Evolutionary conservation across 345 rosid species (phyloP), one percentile per base, ranked within the genome.

Genomic region (Hibiscus syriacus): DNA sequence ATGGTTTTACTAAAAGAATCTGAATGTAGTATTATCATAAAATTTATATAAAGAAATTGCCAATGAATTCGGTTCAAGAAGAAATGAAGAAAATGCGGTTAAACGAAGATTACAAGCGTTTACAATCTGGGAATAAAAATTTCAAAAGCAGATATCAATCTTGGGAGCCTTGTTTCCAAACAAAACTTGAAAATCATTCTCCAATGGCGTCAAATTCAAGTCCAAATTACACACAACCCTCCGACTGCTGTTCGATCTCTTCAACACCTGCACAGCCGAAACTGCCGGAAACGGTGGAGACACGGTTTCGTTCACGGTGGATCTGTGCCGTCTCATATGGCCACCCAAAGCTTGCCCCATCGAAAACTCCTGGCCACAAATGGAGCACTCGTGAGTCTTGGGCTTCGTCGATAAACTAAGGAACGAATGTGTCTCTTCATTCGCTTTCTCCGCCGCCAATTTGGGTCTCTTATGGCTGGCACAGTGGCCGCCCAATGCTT

Each of bases 401-500:
- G 74, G 72, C 67, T 73, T 80, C 23, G 20, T 59, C 8, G 64
- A 25, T 36, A 25, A 29, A 39, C 57, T 36, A 26, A 9, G 27
- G 2, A 58, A 41, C 2, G 12, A 70, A 0, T 8, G 64, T n/a
- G 45, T 58, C 9, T 3, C 23, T 8, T 36, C 64, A 19, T n/a
- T 43, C 1, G 27, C 8, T 3, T 70, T 55, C 6, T 66, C 70
- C 2, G 39, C 49, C 78, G 39, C 4, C 5, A 70, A 57, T 72
- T 65, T 88, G 3, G 80, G 79, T 67, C 74, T 77, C 78, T 88
- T 88, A 56, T 88, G 94, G 81, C 94, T 86, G 0, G 94, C 87
- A n/a, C 94, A 74, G 63, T 88, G 94, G 0, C 94, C 94, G 2
- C 94, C 94, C 23, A 88, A 76, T 6, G 94, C 94, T 71, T 88